A percentile compares a stretch with the other conserved stretches of the same genome.
Evolutionary conservation across 2,329 filamentous ascomycete species (phyloP).

Genomic region (Talaromyces islandicus): DNA sequence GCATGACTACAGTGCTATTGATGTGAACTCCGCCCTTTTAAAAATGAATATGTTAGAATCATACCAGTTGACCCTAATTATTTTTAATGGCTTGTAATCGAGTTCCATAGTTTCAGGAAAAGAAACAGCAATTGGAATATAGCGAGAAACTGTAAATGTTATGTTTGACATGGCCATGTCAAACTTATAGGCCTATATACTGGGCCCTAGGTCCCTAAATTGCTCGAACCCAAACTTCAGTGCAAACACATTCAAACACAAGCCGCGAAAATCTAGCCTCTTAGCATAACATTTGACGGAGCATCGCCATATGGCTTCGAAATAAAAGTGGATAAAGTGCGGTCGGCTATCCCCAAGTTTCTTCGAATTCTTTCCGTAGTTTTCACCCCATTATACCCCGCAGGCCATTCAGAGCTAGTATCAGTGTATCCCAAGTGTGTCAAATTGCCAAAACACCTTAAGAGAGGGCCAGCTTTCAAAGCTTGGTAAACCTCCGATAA

Average conservation of each 20-base stretch:
- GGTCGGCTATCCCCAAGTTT: not conserved
- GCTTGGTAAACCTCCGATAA: not conserved
- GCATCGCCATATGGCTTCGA: not conserved
- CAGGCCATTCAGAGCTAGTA: not conserved
- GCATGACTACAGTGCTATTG: no score
- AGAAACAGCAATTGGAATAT: not conserved
- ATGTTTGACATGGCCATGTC: not conserved
- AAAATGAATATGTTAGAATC: no score
- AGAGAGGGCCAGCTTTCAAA: not conserved
- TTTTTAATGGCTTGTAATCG: no score
- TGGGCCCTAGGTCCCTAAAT: not conserved
- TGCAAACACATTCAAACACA: not conserved
- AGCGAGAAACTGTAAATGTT: not conserved
- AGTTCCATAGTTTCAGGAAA: no score
- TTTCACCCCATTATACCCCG: not conserved
- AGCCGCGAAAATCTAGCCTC: not conserved
- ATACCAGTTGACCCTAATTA: no score
- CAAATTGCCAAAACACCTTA: not conserved
- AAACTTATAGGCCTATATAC: not conserved
- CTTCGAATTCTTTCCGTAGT: not conserved
- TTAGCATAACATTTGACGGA: not conserved
- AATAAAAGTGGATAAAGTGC: not conserved
- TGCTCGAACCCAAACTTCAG: not conserved
- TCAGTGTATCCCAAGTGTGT: not conserved
- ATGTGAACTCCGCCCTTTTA: no score